Base-by-base conservation (phyloP, 768 basidiomycete species). In the Hygrocybe coccinea region DNA sequence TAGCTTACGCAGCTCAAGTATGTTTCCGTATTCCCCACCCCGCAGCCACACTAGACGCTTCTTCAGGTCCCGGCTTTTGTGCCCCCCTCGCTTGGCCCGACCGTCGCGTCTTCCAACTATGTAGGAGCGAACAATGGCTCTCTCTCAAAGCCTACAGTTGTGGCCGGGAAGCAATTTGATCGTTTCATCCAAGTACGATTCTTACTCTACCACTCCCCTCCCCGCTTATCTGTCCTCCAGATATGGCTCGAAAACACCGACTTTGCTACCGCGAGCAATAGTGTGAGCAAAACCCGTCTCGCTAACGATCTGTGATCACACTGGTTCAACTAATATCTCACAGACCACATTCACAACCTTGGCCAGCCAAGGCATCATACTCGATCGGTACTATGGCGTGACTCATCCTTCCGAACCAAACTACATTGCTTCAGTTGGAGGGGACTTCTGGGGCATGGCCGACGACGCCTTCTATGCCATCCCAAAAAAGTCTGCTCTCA, bases 241-340 rank as follows among this genome's bases (percentile, higher is more conserved):
- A 81, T 85, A 54, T 85, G 80, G 80, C 70, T 86, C 36, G 84
- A 85, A 64, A 86, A 85, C 65, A 84, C 80, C 14, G 77, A 85
- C 60, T 86, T 70, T 56, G 64, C 59, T 9, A 56, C 51, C 17
- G 68, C 68, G 0, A 8, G 62, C 60, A 53, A 67, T 54, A 63
- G 47, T 55, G 64, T 65, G 50, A 38, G 62, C 56, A 11, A 21
- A 11, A 12, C 24, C 51, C 14, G 52, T 61, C 24, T 57, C 46
- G 5, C 56, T 51, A 38, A 41, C 50, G 11, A 7, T 41, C 15
- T 38, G 22, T 17, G 14, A 41, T 50, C 39, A 15, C 45, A 12
- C n/a, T n/a, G n/a, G n/a, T n/a, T 29, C 4, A 29, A 29, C 29
- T 29, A 8, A 29, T 29, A 29, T 29, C 19, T n/a, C 45, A 17